These are phyloP conservation scores for Polyplosphaeria fusca DNA, from an alignment of 495 filamentous ascomycete genomes.

Conservation along the genomic window DNA sequence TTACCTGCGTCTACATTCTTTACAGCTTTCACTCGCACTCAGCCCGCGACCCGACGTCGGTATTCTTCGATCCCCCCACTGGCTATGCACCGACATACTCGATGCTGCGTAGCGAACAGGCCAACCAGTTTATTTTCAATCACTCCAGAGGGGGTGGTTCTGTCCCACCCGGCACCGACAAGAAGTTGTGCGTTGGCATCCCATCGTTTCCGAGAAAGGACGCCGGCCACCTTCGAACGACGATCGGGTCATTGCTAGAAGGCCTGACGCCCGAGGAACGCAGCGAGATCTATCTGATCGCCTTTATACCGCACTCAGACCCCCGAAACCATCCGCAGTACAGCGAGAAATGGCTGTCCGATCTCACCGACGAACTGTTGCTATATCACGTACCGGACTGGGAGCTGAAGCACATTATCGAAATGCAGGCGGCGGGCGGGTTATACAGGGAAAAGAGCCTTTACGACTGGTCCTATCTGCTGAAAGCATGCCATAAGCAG, in stretches of 20 bases:
- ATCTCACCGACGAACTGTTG: constrained; percentile 48
- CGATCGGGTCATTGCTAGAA: constrained; percentile 53
- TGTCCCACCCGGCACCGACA: constrained; percentile 19
- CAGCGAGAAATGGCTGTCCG: constrained; percentile 49
- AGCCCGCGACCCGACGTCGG: constrained; percentile 47
- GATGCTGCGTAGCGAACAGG: constrained; percentile 41
- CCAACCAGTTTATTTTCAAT: constrained; percentile 36
- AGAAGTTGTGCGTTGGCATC: constrained; percentile 33
- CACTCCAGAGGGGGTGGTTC: background rate
- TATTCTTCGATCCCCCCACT: constrained; percentile 44
- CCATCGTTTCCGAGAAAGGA: constrained; percentile 29
- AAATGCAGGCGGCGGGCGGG: constrained; percentile 36
- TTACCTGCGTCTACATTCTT: constrained; percentile 12
- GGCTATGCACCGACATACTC: constrained; percentile 47
- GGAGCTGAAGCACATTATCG: constrained; percentile 33
- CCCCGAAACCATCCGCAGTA: constrained; percentile 51
- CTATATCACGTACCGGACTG: constrained; percentile 41
- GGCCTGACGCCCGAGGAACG: constrained; percentile 49
- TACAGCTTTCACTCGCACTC: constrained; percentile 29
- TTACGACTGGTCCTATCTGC: constrained; percentile 50
- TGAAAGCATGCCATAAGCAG: constrained; percentile 48
- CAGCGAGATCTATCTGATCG: constrained; percentile 46
- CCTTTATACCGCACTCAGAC: constrained; percentile 53
- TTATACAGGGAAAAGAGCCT: constrained; percentile 45
- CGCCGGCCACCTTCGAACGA: constrained; percentile 45